A percentile compares a stretch with the other conserved stretches of the same genome.
phyloP scores from a whole-genome alignment of 208 protist genomes.

The Crithidia fasciculata region DNA sequence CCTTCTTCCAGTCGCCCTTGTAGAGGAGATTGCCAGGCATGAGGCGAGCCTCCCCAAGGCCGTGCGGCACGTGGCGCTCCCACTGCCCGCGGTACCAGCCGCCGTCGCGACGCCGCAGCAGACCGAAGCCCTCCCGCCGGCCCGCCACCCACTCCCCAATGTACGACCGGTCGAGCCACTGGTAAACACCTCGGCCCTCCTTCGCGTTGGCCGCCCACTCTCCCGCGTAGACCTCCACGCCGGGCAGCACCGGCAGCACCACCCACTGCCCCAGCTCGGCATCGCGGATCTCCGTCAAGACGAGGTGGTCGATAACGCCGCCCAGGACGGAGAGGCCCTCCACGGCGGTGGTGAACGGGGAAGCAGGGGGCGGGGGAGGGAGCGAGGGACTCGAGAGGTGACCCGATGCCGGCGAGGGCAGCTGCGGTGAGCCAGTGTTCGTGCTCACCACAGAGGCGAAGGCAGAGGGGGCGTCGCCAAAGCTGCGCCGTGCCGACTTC shows the following conservation, averaged over 20 bases:
- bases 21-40: constrained; percentile 59
- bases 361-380: constrained; percentile 10
- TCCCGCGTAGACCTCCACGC: constrained; percentile 88
- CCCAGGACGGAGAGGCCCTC: constrained; percentile 30
- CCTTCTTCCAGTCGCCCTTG: constrained; percentile 62
- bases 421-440: not conserved
- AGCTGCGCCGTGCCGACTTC: too few relatives aligned
- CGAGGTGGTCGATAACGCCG: constrained; percentile 15
- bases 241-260: constrained; percentile 36
- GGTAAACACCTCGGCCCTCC: constrained; percentile 80
- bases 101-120: constrained; percentile 60
- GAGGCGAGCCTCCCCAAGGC: constrained; percentile 64
- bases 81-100: constrained; percentile 85
- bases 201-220: constrained; percentile 81
- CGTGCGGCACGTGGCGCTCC: constrained; percentile 72
- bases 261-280: constrained; percentile 21
- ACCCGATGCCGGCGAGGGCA: not conserved
- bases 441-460: too few relatives aligned
- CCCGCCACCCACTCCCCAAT: constrained; percentile 80
- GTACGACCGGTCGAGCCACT: constrained; percentile 82
- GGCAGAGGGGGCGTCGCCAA: too few relatives aligned
- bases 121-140: constrained; percentile 75
- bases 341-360: constrained; percentile 13
- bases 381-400: not conserved
- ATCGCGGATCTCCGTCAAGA: constrained; percentile 20